A percentile compares a stretch with the other conserved stretches of the same genome.
These are phyloP conservation scores for Myriangium duriaei DNA, from an alignment of 2,329 filamentous ascomycete genomes.

Conservation along the genomic window DNA sequence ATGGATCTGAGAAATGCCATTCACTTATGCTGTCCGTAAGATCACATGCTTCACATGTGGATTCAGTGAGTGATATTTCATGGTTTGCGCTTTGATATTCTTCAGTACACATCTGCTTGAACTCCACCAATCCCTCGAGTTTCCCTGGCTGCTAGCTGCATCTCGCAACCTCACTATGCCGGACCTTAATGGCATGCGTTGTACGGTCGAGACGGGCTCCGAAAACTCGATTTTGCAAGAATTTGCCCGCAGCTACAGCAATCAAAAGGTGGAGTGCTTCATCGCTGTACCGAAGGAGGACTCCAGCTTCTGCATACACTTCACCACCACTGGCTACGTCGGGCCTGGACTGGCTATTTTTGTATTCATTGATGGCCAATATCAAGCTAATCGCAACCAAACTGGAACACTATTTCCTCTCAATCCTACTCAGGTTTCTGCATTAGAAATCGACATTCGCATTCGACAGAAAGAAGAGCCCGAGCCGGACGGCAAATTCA, in stretches of 20 bases:
- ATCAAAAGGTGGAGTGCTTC: slow-evolving; percentile 40
- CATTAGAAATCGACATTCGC: slow-evolving; percentile 35
- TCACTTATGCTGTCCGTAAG: no score
- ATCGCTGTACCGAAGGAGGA: slow-evolving; percentile 36
- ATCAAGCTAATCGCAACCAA: slow-evolving; percentile 45
- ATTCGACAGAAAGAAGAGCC: slow-evolving; percentile 43
- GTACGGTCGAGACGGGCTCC: slow-evolving; percentile 38
- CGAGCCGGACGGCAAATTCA: slow-evolving; percentile 31
- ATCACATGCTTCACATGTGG: no score
- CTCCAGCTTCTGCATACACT: slow-evolving; percentile 36
- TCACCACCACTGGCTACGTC: slow-evolving; percentile 39
- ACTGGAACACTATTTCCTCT: slow-evolving; percentile 27
- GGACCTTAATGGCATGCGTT: slow-evolving; percentile 39
- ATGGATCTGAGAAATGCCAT: no score
- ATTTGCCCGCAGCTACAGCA: slow-evolving; percentile 37
- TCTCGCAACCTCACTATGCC: slow-evolving; percentile 42
- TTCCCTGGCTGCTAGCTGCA: no score
- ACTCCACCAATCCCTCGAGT: no score
- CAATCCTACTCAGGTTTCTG: slow-evolving; percentile 17
- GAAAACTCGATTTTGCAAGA: slow-evolving; percentile 35
- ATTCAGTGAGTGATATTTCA: no score
- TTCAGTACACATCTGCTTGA: no score
- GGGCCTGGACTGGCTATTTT: slow-evolving; percentile 41
- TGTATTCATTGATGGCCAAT: slow-evolving; percentile 45
- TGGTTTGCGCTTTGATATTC: no score